Conservation (phyloP, 352 stramenopile species). For the Phytophthora constricta region DNA sequence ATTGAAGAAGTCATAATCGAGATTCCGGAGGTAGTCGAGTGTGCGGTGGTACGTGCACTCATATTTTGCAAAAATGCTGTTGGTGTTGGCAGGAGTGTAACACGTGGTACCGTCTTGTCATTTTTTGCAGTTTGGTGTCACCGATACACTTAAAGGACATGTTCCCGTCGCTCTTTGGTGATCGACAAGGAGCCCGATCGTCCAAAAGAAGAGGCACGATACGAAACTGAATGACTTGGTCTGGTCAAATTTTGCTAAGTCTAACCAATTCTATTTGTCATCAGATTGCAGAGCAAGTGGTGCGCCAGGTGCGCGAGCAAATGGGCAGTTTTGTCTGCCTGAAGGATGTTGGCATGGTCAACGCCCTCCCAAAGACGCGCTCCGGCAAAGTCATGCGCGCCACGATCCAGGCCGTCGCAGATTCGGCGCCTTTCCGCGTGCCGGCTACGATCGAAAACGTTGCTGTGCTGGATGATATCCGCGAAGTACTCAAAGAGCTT, state of each 20-base stretch:
- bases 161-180: constrained; percentile 53
- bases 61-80: neutral
- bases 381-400: constrained; percentile 62
- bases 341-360: constrained; percentile 50
- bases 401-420: constrained; percentile 60
- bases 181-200: constrained; percentile 50
- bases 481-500: constrained; percentile 40
- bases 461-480: constrained; percentile 47
- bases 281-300: constrained; percentile 48
- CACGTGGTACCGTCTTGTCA: neutral
- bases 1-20: constrained; percentile 91
- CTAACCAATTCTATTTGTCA: neutral
- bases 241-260: constrained; percentile 7
- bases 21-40: constrained; percentile 88
- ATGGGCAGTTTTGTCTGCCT: constrained; percentile 66
- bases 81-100: neutral
- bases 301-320: constrained; percentile 46
- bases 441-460: constrained; percentile 64
- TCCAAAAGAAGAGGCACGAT: constrained; percentile 39
- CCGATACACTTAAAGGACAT: constrained; percentile 53
- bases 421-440: constrained; percentile 47
- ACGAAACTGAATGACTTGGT: neutral
- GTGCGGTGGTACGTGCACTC: constrained; percentile 65
- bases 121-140: constrained; percentile 49
- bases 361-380: constrained; percentile 56